Evolutionary conservation across 257 asterid species (phyloP).

Genomic region (Asclepias syriaca): DNA sequence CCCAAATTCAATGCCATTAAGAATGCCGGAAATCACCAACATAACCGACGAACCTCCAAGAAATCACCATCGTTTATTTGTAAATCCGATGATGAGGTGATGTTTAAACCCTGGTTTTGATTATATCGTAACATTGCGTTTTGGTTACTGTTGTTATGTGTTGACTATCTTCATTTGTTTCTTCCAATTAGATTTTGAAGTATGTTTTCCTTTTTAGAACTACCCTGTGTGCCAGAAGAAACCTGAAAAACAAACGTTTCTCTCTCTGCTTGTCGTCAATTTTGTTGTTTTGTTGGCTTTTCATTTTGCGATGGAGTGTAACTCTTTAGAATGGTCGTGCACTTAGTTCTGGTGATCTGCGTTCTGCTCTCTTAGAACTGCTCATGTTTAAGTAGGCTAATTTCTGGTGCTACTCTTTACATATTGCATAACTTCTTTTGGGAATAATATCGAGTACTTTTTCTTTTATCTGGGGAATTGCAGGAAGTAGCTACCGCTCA

Average conservation of each 20-base stretch:
- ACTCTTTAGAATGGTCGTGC: not conserved
- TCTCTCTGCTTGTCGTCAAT: not conserved
- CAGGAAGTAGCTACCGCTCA: conserved; percentile 28
- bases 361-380: not conserved
- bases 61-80: conserved; percentile 11
- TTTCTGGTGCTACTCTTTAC: not conserved
- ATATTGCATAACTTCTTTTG: not conserved
- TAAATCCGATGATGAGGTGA: conserved; percentile 21
- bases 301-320: not conserved
- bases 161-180: not conserved
- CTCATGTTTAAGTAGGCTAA: not conserved
- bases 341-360: not conserved
- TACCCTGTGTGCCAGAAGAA: not conserved
- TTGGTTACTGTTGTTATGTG: not conserved
- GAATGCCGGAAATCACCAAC: conserved; percentile 10
- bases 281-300: not conserved
- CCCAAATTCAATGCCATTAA: conserved; percentile 9
- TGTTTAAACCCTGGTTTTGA: conserved; percentile 1
- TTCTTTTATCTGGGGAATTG: conserved; percentile 12
- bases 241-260: not conserved
- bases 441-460: conserved; percentile 1
- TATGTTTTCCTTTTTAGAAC: not conserved
- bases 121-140: not conserved
- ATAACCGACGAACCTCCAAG: conserved; percentile 10
- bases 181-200: not conserved